A percentile compares a stretch with the other conserved stretches of the same genome.
These are phyloP conservation scores for Aspergillus affinis DNA, from an alignment of 495 filamentous ascomycete genomes.

Conservation along the genomic window DNA sequence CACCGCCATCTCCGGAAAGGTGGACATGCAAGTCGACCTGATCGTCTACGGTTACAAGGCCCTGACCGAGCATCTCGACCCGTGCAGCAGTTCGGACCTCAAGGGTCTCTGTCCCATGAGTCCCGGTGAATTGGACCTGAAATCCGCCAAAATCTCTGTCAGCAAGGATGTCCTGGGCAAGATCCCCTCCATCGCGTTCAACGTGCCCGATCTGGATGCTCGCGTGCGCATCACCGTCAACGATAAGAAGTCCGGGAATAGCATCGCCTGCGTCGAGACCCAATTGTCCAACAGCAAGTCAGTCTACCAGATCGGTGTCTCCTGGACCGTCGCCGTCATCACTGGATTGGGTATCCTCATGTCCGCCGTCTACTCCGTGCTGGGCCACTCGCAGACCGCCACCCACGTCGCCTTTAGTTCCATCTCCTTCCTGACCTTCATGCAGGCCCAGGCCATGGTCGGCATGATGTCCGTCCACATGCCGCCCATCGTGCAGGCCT, in stretches of 20 bases:
- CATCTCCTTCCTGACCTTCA: constrained; percentile 89
- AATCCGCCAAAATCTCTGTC: constrained; percentile 63
- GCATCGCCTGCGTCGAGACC: constrained; percentile 86
- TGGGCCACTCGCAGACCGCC: constrained; percentile 91
- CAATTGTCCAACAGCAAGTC: constrained; percentile 90
- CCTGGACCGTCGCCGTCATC: constrained; percentile 86
- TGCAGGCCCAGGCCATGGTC: constrained; percentile 95
- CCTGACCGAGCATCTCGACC: constrained; percentile 64
- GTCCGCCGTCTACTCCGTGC: constrained; percentile 76
- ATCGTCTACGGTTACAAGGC: constrained; percentile 82
- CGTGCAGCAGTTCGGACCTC: constrained; percentile 64
- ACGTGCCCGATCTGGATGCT: constrained; percentile 87
- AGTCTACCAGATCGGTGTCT: constrained; percentile 83
- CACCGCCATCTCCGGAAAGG: constrained; percentile 81
- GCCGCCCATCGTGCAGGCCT: constrained; percentile 85
- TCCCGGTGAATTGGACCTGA: constrained; percentile 73
- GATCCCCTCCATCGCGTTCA: constrained; percentile 84
- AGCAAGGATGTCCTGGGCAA: constrained; percentile 51
- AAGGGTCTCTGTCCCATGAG: constrained; percentile 91
- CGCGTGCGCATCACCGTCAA: constrained; percentile 78
- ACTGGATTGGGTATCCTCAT: constrained; percentile 78
- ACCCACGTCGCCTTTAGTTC: constrained; percentile 94
- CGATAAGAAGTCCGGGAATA: constrained; percentile 53
- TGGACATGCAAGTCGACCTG: constrained; percentile 73
- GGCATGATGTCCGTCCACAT: constrained; percentile 80